Base-by-base conservation (phyloP, 73 alveolate genomes). In the Effrenium voratum region DNA sequence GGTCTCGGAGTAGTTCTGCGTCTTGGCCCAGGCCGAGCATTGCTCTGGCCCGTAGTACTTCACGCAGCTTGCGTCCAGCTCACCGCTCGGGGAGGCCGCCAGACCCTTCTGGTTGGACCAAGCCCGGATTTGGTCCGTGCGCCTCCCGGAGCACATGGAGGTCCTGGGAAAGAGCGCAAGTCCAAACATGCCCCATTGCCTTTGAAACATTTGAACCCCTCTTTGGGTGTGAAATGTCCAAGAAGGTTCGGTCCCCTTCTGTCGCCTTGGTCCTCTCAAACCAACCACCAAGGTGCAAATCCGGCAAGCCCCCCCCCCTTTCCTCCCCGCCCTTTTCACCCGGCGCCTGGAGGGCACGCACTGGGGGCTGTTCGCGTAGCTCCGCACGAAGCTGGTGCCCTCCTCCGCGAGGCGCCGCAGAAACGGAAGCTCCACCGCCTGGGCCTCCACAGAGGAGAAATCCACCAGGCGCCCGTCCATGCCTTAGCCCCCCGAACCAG, bases 1-100 rank as follows among this genome's bases (percentile, higher is more conserved):
- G 77, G 77, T 63, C 77, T 63, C 77, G 77, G 77, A 63, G 77
- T 63, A 28, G 77, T 63, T 63, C 77, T 63, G 77, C 77, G 32
- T 28, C 77, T 63, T 63, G 41, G 77, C 77, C 77, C 77, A 63
- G 77, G 77, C 77, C 26, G 77, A 34, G 77, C 77, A 63, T 40
- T 63, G 77, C 32, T 63, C 77, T 12, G 77, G 13, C 41, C 77
- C 77, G 3, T 12, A 63, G 77, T 30, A 63, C 41, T 63, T 30
- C 26, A 63, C 32, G 77, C 77, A 63, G 3, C 41, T 28, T 40
- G 26, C 32, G 32, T 63, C 77, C 77, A 63, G 77, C 38, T 34
- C 32, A 34, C 77, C 77, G 38, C 32, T 40, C 32, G 26, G 41
- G 41, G 77, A 63, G 43, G 77, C 77, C 1, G 77, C 77, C 43